Conservation (phyloP, 2,329 filamentous ascomycete genomes). For the Ceratocystis harringtonii region DNA sequence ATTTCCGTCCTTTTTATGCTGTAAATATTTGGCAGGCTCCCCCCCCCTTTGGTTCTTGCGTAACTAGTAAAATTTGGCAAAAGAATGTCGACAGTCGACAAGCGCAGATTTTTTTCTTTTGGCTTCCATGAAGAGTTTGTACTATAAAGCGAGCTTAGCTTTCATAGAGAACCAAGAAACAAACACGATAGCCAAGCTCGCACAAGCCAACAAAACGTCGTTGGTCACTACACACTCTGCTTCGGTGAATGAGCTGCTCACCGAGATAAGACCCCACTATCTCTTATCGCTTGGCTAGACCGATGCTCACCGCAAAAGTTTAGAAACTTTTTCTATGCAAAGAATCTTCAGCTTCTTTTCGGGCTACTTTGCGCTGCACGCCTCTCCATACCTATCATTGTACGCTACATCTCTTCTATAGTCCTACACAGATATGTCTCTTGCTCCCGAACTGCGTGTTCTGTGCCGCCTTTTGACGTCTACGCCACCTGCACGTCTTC, state of each 20-base stretch:
- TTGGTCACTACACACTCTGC: not conserved
- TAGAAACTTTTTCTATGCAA: slow-evolving; percentile 1
- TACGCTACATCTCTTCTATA: not conserved
- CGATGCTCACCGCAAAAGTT: slow-evolving; percentile 7
- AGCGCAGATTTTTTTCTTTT: too few species aligned
- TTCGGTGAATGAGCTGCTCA: not conserved
- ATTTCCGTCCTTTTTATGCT: not conserved
- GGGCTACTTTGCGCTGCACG: not conserved
- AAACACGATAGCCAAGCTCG: not conserved
- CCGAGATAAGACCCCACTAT: slow-evolving; percentile 2
- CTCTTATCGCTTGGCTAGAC: not conserved
- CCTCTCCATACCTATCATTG: not conserved
- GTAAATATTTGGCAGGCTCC: not conserved
- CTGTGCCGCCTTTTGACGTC: slow-evolving; percentile 57
- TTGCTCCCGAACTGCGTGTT: slow-evolving; percentile 45
- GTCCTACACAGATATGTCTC: slow-evolving; percentile 23
- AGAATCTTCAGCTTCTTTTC: not conserved
- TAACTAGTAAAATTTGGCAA: not conserved
- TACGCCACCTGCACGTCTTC: slow-evolving; percentile 57
- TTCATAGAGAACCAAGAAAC: too few species aligned
- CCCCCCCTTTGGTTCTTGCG: not conserved
- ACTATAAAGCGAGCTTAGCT: too few species aligned
- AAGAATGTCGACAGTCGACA: too few species aligned
- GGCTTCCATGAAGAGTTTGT: too few species aligned
- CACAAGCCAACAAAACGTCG: not conserved